Evolutionary conservation across 257 asterid genomes (phyloP).

Genomic region (Solanum dulcamara): DNA sequence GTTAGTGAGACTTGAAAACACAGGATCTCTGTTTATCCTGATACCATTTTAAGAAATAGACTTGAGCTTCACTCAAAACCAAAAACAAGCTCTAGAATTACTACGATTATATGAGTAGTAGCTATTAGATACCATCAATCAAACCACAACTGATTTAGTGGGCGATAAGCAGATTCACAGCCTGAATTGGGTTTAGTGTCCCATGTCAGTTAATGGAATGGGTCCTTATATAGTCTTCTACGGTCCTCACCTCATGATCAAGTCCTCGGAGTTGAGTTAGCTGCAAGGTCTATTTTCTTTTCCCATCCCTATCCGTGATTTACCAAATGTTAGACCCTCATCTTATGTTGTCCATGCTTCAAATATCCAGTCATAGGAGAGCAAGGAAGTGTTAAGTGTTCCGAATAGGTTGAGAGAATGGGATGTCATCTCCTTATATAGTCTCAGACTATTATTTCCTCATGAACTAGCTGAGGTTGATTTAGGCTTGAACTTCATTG

Average conservation of each 20-base stretch:
- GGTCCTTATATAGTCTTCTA: neutral
- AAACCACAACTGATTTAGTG: neutral
- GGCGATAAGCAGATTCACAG: neutral
- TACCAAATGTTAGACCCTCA: neutral
- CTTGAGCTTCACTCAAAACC: neutral
- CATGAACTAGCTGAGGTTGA: neutral
- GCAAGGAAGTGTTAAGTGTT: neutral
- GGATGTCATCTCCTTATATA: neutral
- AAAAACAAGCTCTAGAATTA: neutral
- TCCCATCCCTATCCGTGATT: neutral
- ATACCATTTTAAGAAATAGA: neutral
- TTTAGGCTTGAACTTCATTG: neutral
- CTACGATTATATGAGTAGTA: neutral
- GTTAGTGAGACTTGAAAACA: neutral
- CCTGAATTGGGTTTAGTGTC: neutral
- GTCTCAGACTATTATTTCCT: neutral
- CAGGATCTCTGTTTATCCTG: neutral
- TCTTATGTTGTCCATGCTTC: neutral
- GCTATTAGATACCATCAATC: neutral
- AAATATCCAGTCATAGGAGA: neutral
- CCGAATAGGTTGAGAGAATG: neutral
- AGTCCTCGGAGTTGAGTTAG: neutral
- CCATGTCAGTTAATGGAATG: neutral
- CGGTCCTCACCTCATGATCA: neutral
- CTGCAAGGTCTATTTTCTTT: neutral